Evolutionary conservation across 2,329 filamentous ascomycete species (phyloP), one percentile per base, ranked within the genome.

Genomic region (Penicillium sp.): DNA sequence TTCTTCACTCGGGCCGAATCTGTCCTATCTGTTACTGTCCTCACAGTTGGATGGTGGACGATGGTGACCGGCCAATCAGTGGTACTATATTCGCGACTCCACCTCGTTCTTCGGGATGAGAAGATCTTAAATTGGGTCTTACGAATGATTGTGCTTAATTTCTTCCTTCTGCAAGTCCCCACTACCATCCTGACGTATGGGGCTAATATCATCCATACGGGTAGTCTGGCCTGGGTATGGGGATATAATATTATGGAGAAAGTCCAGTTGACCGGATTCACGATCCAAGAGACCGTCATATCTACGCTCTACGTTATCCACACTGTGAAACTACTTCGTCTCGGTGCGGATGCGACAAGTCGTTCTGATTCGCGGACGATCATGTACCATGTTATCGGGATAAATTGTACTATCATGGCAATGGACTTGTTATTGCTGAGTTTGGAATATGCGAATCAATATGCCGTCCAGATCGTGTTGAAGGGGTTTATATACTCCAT

Each of bases 11-110:
- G 56, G 0, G 60, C 62, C 11, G 67, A 59, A 52, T 63, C 67
- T 2, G 72, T 70, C 37, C 43, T 73, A 3, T 70, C 73, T 2
- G 71, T 75, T 4, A 75, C 76, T 5, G 59, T 81, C 4, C 68
- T 81, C 23, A 75, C 75, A n/a, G 56, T 86, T 53, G 84, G 82
- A 11, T 82, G 85, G 81, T 82, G 80, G 67, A 63, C 73, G 2
- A 85, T 87, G 82, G 80, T 87, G 0, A 85, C 83, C 1, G 85
- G 85, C 0, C 83, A 86, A 66, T 80, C 81, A 0, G 62, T 86
- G 12, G 85, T 88, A 1, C 73, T 88, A 1, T 88, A 84, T 73
- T 87, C 84, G 0, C 78, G 85, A 6, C 76, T 88, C 0, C 83
- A 87, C 64, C 75, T 88, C 1, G 77, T 88, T 11, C 71, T 84